Conservation (phyloP, 306 rosid species). For the Inga laurina region DNA sequence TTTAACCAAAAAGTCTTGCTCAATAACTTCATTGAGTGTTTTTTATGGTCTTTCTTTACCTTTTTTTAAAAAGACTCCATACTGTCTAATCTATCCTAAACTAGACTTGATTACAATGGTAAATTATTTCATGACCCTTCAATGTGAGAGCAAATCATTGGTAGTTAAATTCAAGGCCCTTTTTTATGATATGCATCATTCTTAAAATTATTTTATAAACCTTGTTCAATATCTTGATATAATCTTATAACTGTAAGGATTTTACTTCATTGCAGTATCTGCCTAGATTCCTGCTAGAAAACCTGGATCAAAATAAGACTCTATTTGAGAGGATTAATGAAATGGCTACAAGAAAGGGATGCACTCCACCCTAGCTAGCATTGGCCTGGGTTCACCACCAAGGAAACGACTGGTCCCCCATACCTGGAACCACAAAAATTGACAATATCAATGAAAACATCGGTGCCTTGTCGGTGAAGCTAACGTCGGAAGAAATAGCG, state of each 20-base stretch:
- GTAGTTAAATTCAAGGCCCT: too few species aligned
- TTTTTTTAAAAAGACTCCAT: too few species aligned
- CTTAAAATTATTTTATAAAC: too few species aligned
- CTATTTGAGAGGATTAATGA: constrained; percentile 60
- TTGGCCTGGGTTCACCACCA: constrained; percentile 78
- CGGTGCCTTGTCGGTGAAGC: constrained; percentile 60
- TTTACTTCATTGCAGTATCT: constrained; percentile 27
- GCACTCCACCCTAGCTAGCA: constrained; percentile 63
- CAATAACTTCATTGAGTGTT: too few species aligned
- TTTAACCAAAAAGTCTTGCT: too few species aligned
- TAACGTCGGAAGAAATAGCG: constrained; percentile 59
- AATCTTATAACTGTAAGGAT: not conserved
- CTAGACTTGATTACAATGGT: not conserved
- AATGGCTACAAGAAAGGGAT: constrained; percentile 61
- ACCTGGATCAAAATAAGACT: constrained; percentile 54
- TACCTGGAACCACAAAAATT: constrained; percentile 79
- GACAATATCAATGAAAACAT: constrained; percentile 62
- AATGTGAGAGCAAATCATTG: not conserved
- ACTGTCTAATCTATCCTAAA: too few species aligned
- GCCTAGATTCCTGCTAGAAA: constrained; percentile 62
- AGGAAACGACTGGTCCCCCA: constrained; percentile 31
- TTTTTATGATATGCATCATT: too few species aligned
- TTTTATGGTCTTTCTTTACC: too few species aligned
- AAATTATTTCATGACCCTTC: not conserved
- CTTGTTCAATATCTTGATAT: not conserved